Conservation (phyloP, 768 basidiomycete genomes). For the Boletellus ananiceps region DNA sequence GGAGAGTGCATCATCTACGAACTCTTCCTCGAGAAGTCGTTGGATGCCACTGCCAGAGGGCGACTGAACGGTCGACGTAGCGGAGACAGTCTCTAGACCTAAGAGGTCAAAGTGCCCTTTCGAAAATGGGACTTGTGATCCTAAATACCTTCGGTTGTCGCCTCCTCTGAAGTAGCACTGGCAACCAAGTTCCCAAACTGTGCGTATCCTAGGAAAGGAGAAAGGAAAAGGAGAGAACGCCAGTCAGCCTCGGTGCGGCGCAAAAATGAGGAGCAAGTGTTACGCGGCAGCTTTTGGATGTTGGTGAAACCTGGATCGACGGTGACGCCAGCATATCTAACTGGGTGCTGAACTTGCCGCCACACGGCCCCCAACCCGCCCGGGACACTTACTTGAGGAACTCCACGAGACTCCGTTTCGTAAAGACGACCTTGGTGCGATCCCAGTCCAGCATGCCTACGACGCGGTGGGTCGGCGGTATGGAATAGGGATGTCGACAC, state of each 20-base stretch:
- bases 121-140: not conserved
- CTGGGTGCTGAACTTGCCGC: slow-evolving; percentile 24
- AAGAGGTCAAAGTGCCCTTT: not conserved
- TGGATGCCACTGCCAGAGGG: not conserved
- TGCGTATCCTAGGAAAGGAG: slow-evolving; percentile 51
- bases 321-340: slow-evolving; percentile 67
- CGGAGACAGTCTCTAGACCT: slow-evolving; percentile 8
- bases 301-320: slow-evolving; percentile 73
- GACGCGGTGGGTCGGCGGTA: not conserved
- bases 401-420: slow-evolving; percentile 70
- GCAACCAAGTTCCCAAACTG: slow-evolving; percentile 54
- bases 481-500: slow-evolving; percentile 12
- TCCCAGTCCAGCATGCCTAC: slow-evolving; percentile 83
- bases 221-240: not conserved
- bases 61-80: slow-evolving; percentile 5
- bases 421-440: slow-evolving; percentile 68
- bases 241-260: not conserved
- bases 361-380: not conserved
- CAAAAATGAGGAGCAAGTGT: slow-evolving; percentile 6
- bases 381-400: slow-evolving; percentile 59
- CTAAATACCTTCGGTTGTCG: slow-evolving; percentile 20
- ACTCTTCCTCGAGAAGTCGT: slow-evolving; percentile 28
- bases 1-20: slow-evolving; percentile 56
- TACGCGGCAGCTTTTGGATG: slow-evolving; percentile 74
- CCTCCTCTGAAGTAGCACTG: slow-evolving; percentile 20